Percentiles rank a stretch among this genome's conserved stretches.
These are phyloP conservation scores for Neopestalotiopsis rosae DNA, from an alignment of 2,329 filamentous ascomycete species.

Conservation along the genomic window DNA sequence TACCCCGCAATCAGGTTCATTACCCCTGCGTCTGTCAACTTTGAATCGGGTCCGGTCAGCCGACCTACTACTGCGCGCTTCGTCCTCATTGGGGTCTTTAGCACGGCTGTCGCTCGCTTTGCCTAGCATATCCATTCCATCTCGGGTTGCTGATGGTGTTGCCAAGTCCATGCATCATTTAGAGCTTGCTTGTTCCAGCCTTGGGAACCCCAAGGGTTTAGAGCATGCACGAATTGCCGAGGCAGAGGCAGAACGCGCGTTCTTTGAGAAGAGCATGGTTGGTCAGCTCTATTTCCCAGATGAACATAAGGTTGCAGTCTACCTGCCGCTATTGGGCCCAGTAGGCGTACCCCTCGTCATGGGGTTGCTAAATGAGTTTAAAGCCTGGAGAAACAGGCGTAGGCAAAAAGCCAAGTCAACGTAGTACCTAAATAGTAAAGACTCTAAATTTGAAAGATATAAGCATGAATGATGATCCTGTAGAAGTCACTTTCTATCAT, in stretches of 20 bases:
- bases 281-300: constrained; percentile 98
- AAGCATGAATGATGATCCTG: neutral
- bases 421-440: neutral
- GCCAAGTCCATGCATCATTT: constrained; percentile 80
- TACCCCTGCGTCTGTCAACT: constrained; percentile 84
- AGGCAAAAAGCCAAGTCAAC: constrained; percentile 46
- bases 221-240: constrained; percentile 85
- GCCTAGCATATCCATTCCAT: constrained; percentile 88
- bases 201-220: constrained; percentile 72
- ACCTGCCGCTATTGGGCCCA: constrained; percentile 87
- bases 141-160: constrained; percentile 84
- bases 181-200: constrained; percentile 73
- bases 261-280: constrained; percentile 99
- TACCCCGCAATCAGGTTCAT: constrained; percentile 79
- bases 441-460: neutral
- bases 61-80: constrained; percentile 85
- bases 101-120: constrained; percentile 84
- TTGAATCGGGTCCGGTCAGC: constrained; percentile 85
- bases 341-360: constrained; percentile 89
- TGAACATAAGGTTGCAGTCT: constrained; percentile 97
- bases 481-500: neutral
- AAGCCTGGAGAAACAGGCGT: constrained; percentile 59
- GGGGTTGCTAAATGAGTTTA: constrained; percentile 81
- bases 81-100: constrained; percentile 91
- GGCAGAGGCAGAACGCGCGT: constrained; percentile 87